A percentile compares a stretch with the other conserved stretches of the same genome.
These are phyloP conservation scores for Magnaporthiopsis incrustans DNA, from an alignment of 2,329 filamentous ascomycete species.

Conservation along the genomic window DNA sequence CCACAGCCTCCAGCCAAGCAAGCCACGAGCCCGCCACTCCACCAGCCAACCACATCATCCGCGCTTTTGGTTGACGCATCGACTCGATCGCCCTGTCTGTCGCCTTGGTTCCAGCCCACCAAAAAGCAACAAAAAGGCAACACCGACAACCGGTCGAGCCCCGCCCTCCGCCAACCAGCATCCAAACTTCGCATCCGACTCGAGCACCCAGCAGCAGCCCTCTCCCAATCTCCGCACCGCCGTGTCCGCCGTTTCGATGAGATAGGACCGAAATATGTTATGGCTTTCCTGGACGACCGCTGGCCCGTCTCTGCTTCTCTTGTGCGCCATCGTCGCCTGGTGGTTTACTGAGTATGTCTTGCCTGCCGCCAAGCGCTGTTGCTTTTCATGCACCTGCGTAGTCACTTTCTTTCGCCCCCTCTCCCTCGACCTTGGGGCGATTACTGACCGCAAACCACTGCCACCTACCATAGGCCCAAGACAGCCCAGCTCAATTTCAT, in stretches of 20 bases:
- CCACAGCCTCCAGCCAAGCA: not conserved
- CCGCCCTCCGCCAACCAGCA: conserved; percentile 8
- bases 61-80: not conserved
- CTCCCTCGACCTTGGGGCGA: not conserved
- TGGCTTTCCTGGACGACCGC: conserved; percentile 38
- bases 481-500: conserved; percentile 33
- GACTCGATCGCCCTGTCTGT: conserved; percentile 10
- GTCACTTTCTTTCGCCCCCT: too few relatives aligned
- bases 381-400: too few relatives aligned
- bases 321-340: conserved; percentile 33
- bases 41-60: not conserved
- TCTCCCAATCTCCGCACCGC: not conserved
- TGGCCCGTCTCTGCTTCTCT: conserved; percentile 34
- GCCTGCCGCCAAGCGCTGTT: not conserved
- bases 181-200: conserved; percentile 7
- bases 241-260: conserved; percentile 18
- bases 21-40: too few relatives aligned
- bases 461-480: conserved; percentile 21
- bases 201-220: too few relatives aligned
- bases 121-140: conserved; percentile 9
- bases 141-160: conserved; percentile 10
- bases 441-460: not conserved
- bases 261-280: conserved; percentile 34
- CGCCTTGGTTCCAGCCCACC: conserved; percentile 9
- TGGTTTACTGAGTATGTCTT: conserved; percentile 30